Evolutionary conservation across 306 rosid genomes (phyloP).

Genomic region (Castanea mollissima): DNA sequence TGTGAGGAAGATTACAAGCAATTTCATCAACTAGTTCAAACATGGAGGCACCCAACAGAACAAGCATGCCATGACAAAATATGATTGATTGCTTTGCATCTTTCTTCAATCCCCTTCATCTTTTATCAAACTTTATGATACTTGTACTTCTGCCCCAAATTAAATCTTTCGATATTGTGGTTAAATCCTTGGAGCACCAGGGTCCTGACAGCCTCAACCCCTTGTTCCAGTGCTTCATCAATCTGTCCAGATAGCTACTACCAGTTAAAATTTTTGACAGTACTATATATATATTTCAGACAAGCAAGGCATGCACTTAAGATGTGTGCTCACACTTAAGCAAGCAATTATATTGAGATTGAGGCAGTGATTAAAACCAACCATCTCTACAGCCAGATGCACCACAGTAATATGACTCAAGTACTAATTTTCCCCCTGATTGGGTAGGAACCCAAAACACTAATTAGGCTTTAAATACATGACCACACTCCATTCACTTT

Average conservation of each 20-base stretch:
- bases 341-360: not conserved
- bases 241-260: slow-evolving; percentile 44
- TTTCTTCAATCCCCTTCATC: not conserved
- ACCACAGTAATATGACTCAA: not conserved
- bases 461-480: not conserved
- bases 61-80: not conserved
- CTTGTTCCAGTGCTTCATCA: slow-evolving; percentile 69
- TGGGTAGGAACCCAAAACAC: too few species aligned
- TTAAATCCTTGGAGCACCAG: slow-evolving; percentile 60
- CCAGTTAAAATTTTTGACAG: not conserved
- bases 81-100: not conserved
- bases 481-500: not conserved
- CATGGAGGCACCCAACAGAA: not conserved
- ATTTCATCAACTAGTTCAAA: not conserved
- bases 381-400: not conserved
- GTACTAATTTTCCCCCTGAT: too few species aligned
- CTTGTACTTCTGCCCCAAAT: slow-evolving; percentile 84
- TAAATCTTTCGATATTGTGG: slow-evolving; percentile 61
- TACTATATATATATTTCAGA: not conserved
- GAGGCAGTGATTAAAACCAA: not conserved
- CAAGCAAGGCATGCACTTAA: not conserved
- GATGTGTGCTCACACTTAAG: not conserved
- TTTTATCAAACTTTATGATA: slow-evolving; percentile 59
- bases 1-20: not conserved
- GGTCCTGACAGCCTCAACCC: slow-evolving; percentile 70